A percentile compares a stretch with the other conserved stretches of the same genome.
phyloP scores from a whole-genome alignment of 805 yeast genomes.

The Sugiyamaella americana region DNA sequence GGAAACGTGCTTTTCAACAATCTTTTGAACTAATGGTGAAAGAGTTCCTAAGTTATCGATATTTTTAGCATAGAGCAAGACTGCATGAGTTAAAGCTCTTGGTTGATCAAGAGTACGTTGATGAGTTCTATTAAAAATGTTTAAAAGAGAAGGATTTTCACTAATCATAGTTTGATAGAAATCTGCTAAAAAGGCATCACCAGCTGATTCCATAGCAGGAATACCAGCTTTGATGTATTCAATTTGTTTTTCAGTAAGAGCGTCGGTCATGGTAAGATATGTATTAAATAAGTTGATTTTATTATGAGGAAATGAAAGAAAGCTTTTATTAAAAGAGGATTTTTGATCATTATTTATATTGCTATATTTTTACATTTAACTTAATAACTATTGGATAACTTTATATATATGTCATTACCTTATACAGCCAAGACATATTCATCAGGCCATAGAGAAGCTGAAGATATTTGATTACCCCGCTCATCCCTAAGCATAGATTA shows the following conservation, averaged over 20 bases:
- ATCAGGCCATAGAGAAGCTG: no score
- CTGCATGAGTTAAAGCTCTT: constrained; percentile 54
- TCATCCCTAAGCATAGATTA: no score
- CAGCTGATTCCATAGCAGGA: background rate
- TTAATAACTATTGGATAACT: no score
- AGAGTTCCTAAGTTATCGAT: constrained; percentile 54
- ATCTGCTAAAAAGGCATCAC: background rate
- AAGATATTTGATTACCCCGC: no score
- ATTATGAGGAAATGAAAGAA: no score
- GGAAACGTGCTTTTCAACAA: constrained; percentile 62
- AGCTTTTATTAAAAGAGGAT: no score
- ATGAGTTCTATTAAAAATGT: background rate
- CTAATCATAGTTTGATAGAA: background rate
- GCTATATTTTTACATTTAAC: no score
- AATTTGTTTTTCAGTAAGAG: background rate
- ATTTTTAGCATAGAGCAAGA: constrained; percentile 55
- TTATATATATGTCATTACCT: no score
- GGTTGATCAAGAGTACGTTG: constrained; percentile 40
- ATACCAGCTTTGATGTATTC: background rate
- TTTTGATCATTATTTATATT: no score
- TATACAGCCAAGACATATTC: no score
- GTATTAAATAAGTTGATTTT: no score
- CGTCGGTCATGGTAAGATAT: background rate
- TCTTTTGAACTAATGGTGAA: constrained; percentile 48
- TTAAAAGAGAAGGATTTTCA: background rate